These are phyloP conservation scores for Talaromyces sp. DNA, from an alignment of 2,329 filamentous ascomycete genomes.

Conservation along the genomic window DNA sequence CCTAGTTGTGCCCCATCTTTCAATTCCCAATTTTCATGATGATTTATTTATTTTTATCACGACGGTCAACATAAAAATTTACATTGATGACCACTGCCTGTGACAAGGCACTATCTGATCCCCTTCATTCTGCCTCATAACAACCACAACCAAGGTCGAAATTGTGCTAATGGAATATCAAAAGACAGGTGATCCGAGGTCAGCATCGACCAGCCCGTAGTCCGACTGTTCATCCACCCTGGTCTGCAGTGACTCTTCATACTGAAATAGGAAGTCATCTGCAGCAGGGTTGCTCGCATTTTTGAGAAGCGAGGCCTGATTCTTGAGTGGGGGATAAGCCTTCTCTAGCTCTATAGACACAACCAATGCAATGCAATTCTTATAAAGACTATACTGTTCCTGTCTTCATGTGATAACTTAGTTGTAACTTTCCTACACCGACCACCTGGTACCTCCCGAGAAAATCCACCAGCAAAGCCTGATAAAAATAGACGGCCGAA, in stretches of 20 bases:
- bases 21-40: slow-evolving; percentile 52
- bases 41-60: slow-evolving; percentile 66
- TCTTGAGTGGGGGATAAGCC: not conserved
- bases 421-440: not conserved
- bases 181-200: not conserved
- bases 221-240: not conserved
- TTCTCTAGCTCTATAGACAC: not conserved
- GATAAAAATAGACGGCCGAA: not conserved
- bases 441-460: not conserved
- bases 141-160: not conserved
- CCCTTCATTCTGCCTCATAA: not conserved
- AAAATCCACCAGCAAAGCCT: not conserved
- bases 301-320: not conserved
- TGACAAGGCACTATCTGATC: slow-evolving; percentile 61
- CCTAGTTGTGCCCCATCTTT: too few species aligned
- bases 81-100: slow-evolving; percentile 74
- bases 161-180: slow-evolving; percentile 7
- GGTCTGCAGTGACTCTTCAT: not conserved
- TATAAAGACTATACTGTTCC: not conserved
- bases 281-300: not conserved
- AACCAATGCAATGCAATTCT: not conserved
- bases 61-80: slow-evolving; percentile 77
- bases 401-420: not conserved
- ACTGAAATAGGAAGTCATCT: not conserved
- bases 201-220: not conserved